These are phyloP conservation scores for Acrodontium crateriforme DNA, from an alignment of 2,329 filamentous ascomycete species.

Conservation along the genomic window DNA sequence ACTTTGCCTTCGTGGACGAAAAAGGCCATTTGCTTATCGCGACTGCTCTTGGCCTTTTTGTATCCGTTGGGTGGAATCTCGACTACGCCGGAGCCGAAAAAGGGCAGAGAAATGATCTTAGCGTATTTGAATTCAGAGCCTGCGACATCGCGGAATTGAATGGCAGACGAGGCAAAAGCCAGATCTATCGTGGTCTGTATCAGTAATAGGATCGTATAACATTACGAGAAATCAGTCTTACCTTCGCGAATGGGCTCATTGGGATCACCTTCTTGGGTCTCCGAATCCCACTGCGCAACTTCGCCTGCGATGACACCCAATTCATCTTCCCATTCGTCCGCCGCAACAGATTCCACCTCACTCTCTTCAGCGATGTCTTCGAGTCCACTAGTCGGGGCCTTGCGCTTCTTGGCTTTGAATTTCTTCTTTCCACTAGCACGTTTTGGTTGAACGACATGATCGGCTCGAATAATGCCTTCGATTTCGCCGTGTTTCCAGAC, in stretches of 20 bases:
- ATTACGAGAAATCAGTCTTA: conserved; percentile 12
- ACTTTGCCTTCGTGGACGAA: conserved; percentile 79
- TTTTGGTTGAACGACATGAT: conserved; percentile 38
- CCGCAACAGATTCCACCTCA: conserved; percentile 40
- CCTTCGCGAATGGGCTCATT: conserved; percentile 29
- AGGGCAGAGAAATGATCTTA: conserved; percentile 71
- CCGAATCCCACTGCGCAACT: conserved; percentile 42
- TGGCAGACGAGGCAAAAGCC: conserved; percentile 44
- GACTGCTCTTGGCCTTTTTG: conserved; percentile 82
- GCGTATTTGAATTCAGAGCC: conserved; percentile 71
- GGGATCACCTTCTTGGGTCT: conserved; percentile 15
- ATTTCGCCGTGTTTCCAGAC: conserved; percentile 56
- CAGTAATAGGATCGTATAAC: not conserved
- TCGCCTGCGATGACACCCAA: conserved; percentile 50
- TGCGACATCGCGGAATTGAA: conserved; percentile 44
- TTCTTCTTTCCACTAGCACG: conserved; percentile 15
- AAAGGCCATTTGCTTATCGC: conserved; percentile 95
- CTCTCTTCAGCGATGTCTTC: conserved; percentile 25
- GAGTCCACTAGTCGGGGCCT: conserved; percentile 13
- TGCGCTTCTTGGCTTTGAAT: conserved; percentile 24
- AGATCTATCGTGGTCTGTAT: conserved; percentile 32
- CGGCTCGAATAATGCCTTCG: conserved; percentile 63
- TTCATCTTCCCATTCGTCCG: conserved; percentile 59
- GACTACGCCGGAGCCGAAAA: conserved; percentile 81
- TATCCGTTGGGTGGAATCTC: conserved; percentile 71